phyloP scores from a whole-genome alignment of 2,329 filamentous ascomycete species.

The Neurospora sp. region DNA sequence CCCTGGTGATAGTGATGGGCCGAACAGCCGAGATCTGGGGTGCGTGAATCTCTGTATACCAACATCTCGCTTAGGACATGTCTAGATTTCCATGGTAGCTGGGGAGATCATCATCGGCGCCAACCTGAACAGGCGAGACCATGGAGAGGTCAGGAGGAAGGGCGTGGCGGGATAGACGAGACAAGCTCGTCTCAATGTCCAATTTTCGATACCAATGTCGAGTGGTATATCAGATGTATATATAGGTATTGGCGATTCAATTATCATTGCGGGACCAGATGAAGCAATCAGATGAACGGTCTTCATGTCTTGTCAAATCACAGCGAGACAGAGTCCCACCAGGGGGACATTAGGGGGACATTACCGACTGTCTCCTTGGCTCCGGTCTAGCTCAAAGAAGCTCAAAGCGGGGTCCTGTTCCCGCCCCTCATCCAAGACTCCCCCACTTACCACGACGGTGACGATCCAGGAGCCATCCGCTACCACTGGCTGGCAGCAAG shows the following conservation, averaged over 20 bases:
- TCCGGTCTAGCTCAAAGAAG: constrained; percentile 9
- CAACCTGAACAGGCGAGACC: neutral
- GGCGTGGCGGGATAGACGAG: neutral
- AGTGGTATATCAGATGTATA: neutral
- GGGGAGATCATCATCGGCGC: neutral
- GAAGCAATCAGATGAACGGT: neutral
- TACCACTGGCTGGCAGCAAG: neutral
- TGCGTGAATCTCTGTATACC: constrained; percentile 2
- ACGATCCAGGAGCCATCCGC: neutral
- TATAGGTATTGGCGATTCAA: neutral
- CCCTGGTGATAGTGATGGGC: neutral
- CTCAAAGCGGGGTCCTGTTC: constrained; percentile 15
- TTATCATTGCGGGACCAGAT: neutral
- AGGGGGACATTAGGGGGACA: neutral
- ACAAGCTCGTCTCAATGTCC: neutral
- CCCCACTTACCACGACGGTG: constrained; percentile 5
- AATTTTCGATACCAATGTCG: neutral
- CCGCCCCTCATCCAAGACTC: constrained; percentile 11
- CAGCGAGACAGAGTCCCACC: neutral
- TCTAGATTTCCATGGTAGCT: neutral
- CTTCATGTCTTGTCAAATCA: neutral
- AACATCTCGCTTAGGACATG: neutral
- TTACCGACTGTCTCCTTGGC: constrained; percentile 4
- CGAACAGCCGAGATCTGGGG: constrained; percentile 13
- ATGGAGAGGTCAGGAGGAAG: neutral